These are phyloP conservation scores for Microglena sp. DNA, from an alignment of 139 green algal species.

Conservation along the genomic window DNA sequence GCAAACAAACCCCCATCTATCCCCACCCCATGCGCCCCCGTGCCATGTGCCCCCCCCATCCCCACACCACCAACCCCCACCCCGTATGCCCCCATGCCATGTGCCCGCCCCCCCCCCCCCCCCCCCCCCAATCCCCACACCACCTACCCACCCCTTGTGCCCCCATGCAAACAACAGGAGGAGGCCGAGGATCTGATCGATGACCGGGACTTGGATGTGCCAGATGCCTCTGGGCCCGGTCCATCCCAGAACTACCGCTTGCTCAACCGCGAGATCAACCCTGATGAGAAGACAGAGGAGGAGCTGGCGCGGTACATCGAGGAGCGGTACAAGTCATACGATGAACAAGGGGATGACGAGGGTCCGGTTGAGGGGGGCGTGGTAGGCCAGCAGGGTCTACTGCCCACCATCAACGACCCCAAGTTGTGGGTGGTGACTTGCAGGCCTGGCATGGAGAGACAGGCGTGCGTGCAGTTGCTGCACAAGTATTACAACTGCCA, in stretches of 20 bases:
- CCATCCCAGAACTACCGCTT: conserved; percentile 8
- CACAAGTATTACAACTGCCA: conserved; percentile 74
- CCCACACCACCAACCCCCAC: no score
- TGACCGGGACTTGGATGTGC: conserved; percentile 42
- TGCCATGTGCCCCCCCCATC: no score
- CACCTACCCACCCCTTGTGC: no score
- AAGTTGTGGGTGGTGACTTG: conserved; percentile 87
- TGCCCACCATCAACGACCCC: conserved; percentile 81
- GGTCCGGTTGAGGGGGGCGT: conserved; percentile 36
- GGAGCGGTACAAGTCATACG: conserved; percentile 59
- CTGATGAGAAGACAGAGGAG: conserved; percentile 66
- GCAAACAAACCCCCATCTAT: no score
- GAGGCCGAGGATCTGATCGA: conserved; percentile 68
- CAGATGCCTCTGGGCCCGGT: conserved; percentile 16
- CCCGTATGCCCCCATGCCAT: no score
- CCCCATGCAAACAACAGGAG: no score
- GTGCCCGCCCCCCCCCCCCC: no score
- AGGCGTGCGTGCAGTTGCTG: conserved; percentile 74
- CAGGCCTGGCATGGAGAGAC: conserved; percentile 65
- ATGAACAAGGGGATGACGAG: conserved; percentile 20
- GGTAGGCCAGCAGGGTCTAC: conserved; percentile 81
- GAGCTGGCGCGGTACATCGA: conserved; percentile 73
- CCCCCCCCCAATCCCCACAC: no score
- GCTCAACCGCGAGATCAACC: conserved; percentile 27
- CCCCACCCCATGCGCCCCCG: no score